Conservation (phyloP, 1,139 yeast species). For the Taphrina sp. region DNA sequence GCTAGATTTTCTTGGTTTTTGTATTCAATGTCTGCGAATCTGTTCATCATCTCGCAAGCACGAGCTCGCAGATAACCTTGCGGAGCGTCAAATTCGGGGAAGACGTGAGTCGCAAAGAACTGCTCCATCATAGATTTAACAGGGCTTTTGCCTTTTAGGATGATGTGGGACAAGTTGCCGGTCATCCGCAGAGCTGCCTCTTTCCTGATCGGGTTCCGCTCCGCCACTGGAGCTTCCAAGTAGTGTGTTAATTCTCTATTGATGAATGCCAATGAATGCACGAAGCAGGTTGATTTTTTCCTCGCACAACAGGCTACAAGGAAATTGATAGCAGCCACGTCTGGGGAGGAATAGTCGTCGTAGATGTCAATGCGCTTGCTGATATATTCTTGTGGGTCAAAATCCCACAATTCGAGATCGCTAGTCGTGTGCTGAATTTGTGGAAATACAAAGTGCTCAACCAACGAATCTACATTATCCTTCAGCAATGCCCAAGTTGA, state of each 20-base stretch:
- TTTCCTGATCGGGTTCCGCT: conserved; percentile 64
- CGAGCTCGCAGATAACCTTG: conserved; percentile 79
- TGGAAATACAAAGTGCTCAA: conserved; percentile 76
- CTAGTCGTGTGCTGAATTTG: conserved; percentile 69
- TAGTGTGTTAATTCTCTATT: conserved; percentile 51
- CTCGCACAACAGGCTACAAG: conserved; percentile 68
- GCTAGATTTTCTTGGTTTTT: conserved; percentile 50
- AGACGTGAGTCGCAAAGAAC: conserved; percentile 60
- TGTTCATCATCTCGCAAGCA: conserved; percentile 72
- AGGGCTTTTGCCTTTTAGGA: conserved; percentile 59
- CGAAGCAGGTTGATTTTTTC: conserved; percentile 60
- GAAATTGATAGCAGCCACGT: conserved; percentile 77
- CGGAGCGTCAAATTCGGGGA: conserved; percentile 68
- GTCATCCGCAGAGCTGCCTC: conserved; percentile 81
- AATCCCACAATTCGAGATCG: conserved; percentile 72
- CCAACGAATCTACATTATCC: conserved; percentile 64
- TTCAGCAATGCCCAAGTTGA: conserved; percentile 67
- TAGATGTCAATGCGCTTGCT: conserved; percentile 71
- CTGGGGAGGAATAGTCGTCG: conserved; percentile 72
- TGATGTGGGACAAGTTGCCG: conserved; percentile 65
- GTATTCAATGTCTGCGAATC: conserved; percentile 66
- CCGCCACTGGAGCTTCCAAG: conserved; percentile 48
- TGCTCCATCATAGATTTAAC: conserved; percentile 64
- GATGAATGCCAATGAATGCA: conserved; percentile 64
- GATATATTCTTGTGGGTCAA: conserved; percentile 88